Evolutionary conservation across 805 yeast genomes (phyloP), one percentile per base, ranked within the genome.

Genomic region (Saccharomyces kudriavzevii): DNA sequence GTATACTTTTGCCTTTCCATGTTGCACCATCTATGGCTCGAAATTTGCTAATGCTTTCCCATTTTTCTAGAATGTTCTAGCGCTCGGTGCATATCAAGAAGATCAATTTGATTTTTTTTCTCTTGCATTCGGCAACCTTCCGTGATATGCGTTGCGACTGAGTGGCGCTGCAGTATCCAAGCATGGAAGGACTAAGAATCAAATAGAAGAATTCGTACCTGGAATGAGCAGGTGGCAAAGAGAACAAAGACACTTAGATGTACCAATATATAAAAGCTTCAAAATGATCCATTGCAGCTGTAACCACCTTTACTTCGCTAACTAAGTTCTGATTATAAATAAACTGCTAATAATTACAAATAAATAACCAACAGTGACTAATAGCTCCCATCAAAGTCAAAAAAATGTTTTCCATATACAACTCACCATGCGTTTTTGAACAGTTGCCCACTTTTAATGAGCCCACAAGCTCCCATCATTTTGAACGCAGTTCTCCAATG

Each of bases 371-470:
- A 50, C 8, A 26, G 10, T 26, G 49, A 55, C 14, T 22, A 43
- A 47, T 20, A 49, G 20, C 13, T 27, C 13, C 40, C n/a, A 48
- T 49, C 14, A 45, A 27, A 45, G 48, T 24, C 27, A 28, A 11
- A 26, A 51, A 25, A 52, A 63, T 64, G 67, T 63, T 59, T 49
- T 52, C 58, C 14, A 49, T 52, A 30, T 45, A 52, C 25, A 55
- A 59, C 53, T 56, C 62, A 24, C 67, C 68, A 53, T 66, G 68
- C 52, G 40, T 61, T 40, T 62, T 64, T 43, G 62, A 63, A 24
- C 60, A 59, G 25, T 54, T 59, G 48, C 66, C 67, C 31, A 53
- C 53, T 8, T 53, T 58, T 45, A 51, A 57, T 13, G 40, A 49
- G 22, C 22, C 28, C 20, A 14, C n/a, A 4, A 17, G 13, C 5